Conservation (phyloP, 139 green algal genomes). For the Deuterostichococcus epilithicus region DNA sequence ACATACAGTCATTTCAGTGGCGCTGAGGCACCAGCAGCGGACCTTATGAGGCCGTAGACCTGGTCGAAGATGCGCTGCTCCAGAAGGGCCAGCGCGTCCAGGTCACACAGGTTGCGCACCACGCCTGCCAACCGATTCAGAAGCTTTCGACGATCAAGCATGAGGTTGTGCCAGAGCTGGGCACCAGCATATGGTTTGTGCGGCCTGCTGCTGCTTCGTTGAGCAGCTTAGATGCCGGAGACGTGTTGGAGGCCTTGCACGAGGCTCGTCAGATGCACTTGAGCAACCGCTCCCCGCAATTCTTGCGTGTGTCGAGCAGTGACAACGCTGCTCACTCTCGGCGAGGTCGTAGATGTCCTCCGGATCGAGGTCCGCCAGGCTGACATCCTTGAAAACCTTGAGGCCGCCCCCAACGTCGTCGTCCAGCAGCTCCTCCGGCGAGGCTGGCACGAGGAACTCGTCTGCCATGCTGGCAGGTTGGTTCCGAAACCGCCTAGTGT, state of each 20-base stretch:
- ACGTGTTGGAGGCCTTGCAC: not conserved
- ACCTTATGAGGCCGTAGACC: slow-evolving; percentile 40
- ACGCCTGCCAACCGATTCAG: slow-evolving; percentile 26
- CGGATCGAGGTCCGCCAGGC: slow-evolving; percentile 6
- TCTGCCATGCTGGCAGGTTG: slow-evolving; percentile 6
- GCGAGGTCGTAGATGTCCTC: slow-evolving; percentile 26
- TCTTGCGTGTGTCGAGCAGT: no score
- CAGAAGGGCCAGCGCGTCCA: slow-evolving; percentile 44
- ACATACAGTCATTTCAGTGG: not conserved
- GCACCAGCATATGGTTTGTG: not conserved
- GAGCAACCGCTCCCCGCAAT: not conserved
- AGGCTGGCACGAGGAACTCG: slow-evolving; percentile 28
- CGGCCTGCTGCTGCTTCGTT: not conserved
- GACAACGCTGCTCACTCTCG: slow-evolving; percentile 25
- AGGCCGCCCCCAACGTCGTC: not conserved
- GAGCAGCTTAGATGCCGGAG: not conserved
- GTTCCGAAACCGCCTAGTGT: no score
- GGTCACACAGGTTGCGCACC: slow-evolving; percentile 48
- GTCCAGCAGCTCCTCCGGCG: slow-evolving; percentile 26
- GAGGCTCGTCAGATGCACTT: not conserved
- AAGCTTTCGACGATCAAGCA: not conserved
- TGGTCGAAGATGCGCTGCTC: slow-evolving; percentile 50
- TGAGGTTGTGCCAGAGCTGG: not conserved
- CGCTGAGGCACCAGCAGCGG: not conserved
- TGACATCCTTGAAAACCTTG: not conserved